phyloP scores from a whole-genome alignment of 106 monocot species.

The Allium cepa region DNA sequence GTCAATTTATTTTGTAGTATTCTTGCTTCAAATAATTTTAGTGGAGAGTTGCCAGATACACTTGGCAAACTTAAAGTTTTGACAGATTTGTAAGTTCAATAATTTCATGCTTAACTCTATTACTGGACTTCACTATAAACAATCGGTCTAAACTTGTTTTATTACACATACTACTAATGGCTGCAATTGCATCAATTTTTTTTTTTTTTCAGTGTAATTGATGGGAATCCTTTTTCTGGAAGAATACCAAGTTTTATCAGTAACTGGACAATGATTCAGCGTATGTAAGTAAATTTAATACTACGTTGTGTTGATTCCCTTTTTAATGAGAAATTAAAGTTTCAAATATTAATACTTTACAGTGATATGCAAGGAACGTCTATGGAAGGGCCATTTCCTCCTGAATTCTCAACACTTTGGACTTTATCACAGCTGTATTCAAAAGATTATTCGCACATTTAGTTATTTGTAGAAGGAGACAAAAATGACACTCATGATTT shows the following conservation, averaged over 20 bases:
- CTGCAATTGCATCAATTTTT: background rate
- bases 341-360: background rate
- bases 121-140: background rate
- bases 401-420: slow-evolving; percentile 14
- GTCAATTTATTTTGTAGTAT: slow-evolving; percentile 10
- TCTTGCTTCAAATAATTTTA: slow-evolving; percentile 23
- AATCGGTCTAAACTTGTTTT: too few relatives aligned
- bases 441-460: too few relatives aligned
- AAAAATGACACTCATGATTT: background rate
- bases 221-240: slow-evolving; percentile 46
- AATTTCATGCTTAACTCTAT: background rate
- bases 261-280: slow-evolving; percentile 39
- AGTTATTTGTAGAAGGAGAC: slow-evolving; percentile 3
- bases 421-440: too few relatives aligned
- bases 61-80: slow-evolving; percentile 33
- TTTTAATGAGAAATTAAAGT: background rate
- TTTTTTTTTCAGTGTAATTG: slow-evolving; percentile 49
- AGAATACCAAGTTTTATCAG: slow-evolving; percentile 49
- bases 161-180: background rate
- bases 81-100: slow-evolving; percentile 30
- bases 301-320: too few relatives aligned
- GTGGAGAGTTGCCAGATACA: slow-evolving; percentile 30
- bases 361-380: slow-evolving; percentile 59
- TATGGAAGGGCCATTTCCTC: slow-evolving; percentile 52
- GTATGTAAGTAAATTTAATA: slow-evolving; percentile 26